Conservation (phyloP, 2,329 filamentous ascomycete species). For the Pyricularia sp. region DNA sequence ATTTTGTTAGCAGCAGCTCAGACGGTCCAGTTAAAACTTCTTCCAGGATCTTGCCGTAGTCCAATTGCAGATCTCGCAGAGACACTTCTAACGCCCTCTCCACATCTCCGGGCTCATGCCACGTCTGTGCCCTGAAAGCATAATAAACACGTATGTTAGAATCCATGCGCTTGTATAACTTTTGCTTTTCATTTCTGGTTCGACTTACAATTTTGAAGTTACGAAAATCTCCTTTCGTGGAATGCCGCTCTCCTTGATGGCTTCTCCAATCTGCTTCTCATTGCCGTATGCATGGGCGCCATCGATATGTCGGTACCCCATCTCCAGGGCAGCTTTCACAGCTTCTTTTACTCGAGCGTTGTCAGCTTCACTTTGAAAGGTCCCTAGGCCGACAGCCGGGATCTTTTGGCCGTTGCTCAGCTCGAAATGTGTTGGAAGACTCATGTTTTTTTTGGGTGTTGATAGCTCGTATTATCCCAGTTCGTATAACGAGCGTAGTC, state of each 20-base stretch:
- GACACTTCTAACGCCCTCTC: neutral
- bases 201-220: constrained; percentile 22
- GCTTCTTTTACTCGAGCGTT: neutral
- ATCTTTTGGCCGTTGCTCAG: neutral
- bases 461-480: neutral
- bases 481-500: neutral
- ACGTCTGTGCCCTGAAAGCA: neutral
- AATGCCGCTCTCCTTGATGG: constrained; percentile 42
- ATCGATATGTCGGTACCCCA: constrained; percentile 47
- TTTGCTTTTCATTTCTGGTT: neutral
- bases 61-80: neutral
- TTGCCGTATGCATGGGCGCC: constrained; percentile 57
- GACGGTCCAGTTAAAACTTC: no score
- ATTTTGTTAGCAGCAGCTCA: neutral
- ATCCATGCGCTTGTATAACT: neutral
- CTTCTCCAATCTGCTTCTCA: constrained; percentile 50
- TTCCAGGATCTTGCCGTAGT: neutral
- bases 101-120: neutral
- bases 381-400: neutral
- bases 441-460: neutral
- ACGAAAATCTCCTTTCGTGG: constrained; percentile 47
- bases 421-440: neutral
- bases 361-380: neutral
- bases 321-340: neutral
- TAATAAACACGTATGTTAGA: neutral